These are phyloP conservation scores for Wickerhamomyces sp. DNA, from an alignment of 1,139 yeast species.

Conservation along the genomic window DNA sequence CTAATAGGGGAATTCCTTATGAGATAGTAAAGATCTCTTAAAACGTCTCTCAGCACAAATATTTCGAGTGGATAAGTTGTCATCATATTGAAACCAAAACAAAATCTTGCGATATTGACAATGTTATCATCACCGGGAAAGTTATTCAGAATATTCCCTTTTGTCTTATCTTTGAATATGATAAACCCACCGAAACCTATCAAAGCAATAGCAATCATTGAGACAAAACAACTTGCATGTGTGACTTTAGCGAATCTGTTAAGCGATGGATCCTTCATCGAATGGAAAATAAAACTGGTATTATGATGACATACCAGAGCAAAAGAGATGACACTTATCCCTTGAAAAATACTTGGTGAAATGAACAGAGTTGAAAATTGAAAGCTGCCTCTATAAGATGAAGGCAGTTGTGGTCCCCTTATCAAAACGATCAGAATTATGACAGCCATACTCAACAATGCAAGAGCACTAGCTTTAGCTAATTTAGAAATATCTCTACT, in stretches of 20 bases:
- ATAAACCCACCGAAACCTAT: constrained; percentile 81
- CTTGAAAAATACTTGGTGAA: constrained; percentile 72
- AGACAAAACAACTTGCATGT: constrained; percentile 77
- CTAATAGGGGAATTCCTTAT: constrained; percentile 22
- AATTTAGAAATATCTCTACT: constrained; percentile 78
- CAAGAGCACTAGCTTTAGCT: constrained; percentile 86
- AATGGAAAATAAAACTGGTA: constrained; percentile 82
- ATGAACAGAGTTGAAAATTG: constrained; percentile 47
- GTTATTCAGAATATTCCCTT: constrained; percentile 84
- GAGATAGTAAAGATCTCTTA: constrained; percentile 53
- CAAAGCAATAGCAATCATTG: constrained; percentile 72
- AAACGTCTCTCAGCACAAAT: constrained; percentile 83
- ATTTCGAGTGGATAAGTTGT: constrained; percentile 91
- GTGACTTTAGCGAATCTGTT: constrained; percentile 72
- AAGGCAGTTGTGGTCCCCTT: constrained; percentile 62
- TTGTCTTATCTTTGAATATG: constrained; percentile 71
- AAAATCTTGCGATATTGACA: constrained; percentile 82
- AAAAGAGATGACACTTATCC: constrained; percentile 86
- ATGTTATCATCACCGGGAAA: constrained; percentile 69
- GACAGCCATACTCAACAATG: constrained; percentile 75
- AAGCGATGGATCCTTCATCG: constrained; percentile 70
- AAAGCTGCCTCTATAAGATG: constrained; percentile 44
- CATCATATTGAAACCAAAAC: constrained; percentile 91
- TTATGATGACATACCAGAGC: constrained; percentile 96
- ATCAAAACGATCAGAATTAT: constrained; percentile 71